phyloP scores from a whole-genome alignment of 345 rosid species.

The Hevea brasiliensis region DNA sequence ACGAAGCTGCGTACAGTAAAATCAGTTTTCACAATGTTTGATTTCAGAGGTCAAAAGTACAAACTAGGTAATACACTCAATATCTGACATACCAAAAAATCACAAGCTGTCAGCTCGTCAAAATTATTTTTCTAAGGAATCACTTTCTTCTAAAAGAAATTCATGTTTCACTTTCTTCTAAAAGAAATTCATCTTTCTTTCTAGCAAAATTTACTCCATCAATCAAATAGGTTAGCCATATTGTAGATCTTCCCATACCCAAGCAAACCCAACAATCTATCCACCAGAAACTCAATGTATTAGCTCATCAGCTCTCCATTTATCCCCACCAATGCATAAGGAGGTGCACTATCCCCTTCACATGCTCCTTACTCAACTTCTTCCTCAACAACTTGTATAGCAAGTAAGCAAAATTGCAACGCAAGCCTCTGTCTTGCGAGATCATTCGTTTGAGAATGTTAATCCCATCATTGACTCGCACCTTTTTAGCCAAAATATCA shows the following conservation, averaged over 20 bases:
- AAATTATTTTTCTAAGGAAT: no score
- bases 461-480: conserved; percentile 88
- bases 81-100: no score
- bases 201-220: conserved; percentile 85
- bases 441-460: conserved; percentile 89
- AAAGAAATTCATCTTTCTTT: conserved; percentile 85
- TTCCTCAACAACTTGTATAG: conserved; percentile 51
- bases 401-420: conserved; percentile 89
- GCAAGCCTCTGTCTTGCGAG: conserved; percentile 92
- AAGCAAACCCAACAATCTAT: conserved; percentile 63
- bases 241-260: conserved; percentile 64
- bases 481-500: conserved; percentile 90
- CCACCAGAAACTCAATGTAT: conserved; percentile 88
- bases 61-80: no score
- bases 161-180: conserved; percentile 84
- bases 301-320: conserved; percentile 70
- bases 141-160: no score
- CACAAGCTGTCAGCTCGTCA: no score
- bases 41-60: no score
- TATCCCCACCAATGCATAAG: conserved; percentile 89
- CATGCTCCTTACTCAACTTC: conserved; percentile 68
- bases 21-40: no score
- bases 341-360: conserved; percentile 65
- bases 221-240: conserved; percentile 71
- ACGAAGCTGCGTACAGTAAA: no score